Conservation (phyloP, 352 stramenopile species). For the Phytopythium delawarense region DNA sequence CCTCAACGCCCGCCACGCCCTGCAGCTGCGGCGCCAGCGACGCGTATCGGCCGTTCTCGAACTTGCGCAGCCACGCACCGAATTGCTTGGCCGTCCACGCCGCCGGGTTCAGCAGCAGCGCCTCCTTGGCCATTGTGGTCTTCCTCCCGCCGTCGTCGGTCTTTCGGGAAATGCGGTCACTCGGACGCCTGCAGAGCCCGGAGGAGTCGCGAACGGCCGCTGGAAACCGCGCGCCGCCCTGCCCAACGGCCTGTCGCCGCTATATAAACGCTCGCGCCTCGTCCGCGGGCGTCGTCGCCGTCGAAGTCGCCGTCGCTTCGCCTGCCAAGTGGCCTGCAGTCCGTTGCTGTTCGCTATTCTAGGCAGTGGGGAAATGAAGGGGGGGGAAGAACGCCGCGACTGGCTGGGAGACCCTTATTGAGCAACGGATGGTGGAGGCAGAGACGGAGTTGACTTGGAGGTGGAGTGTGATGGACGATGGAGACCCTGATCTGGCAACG, state of each 20-base stretch:
- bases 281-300: neutral
- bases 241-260: neutral
- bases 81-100: slow-evolving; percentile 79
- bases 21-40: slow-evolving; percentile 44
- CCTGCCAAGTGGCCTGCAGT: no score
- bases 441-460: neutral
- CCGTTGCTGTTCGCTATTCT: neutral
- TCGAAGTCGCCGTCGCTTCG: neutral
- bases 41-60: slow-evolving; percentile 71
- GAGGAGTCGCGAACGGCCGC: neutral
- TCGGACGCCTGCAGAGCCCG: no score
- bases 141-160: no score
- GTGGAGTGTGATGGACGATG: neutral
- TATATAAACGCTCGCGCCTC: neutral
- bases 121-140: slow-evolving; percentile 89
- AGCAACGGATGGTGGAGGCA: neutral
- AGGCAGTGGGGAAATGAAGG: neutral
- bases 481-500: neutral
- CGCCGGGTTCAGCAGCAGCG: slow-evolving; percentile 70
- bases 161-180: no score
- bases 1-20: slow-evolving; percentile 54
- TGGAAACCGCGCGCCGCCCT: neutral
- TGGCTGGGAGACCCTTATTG: neutral
- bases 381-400: neutral
- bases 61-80: slow-evolving; percentile 66